Base-by-base conservation (phyloP, 202 grass and related monocot genomes). In the Setaria italica region DNA sequence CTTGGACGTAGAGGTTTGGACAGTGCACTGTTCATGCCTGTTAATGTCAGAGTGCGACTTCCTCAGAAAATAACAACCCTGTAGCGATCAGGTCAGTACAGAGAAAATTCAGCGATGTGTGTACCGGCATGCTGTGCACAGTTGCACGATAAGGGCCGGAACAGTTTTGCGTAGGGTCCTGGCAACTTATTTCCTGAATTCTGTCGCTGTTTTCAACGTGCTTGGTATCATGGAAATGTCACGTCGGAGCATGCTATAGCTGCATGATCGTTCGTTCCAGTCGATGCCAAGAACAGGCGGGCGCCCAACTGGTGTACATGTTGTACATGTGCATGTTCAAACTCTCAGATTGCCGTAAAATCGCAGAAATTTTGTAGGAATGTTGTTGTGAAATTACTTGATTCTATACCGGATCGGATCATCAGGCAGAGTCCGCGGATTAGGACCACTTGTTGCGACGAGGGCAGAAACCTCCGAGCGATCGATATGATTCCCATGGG, bases 151-250 rank as follows among this genome's bases (percentile, higher is more conserved):
- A 56, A 80, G 51, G n/a, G 20, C 67, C 4, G 45, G 67, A 80
- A 53, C 56, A 64, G 67, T 66, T 41, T 25, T 77, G 25, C 12
- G 42, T 49, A 62, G 48, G 46, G 34, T 57, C 41, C 43, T 19
- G 5, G 2, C n/a, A 68, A 29, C 59, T 34, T 19, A 48, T 12
- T 78, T 62, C 57, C 54, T 7, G 43, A 72, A 79, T 79, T 37
- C 11, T 12, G 45, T 19, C 20, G 63, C 84, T 63, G 84, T 80
- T 86, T 57, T 9, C 9, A 33, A 4, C 73, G 45, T 85, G 63
- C 59, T 62, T 13, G 32, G 58, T n/a, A 65, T 64, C 85, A 74
- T 74, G 77, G 35, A 81, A 48, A 48, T 57, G 48, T 57, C 69
- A 87, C 35, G 11, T 81, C 69, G 25, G 47, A 67, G 46, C 35